Evolutionary conservation across 192 early-diverging fungal species (phyloP), one percentile per base, ranked within the genome.

Genomic region (Coemansia sp.): DNA sequence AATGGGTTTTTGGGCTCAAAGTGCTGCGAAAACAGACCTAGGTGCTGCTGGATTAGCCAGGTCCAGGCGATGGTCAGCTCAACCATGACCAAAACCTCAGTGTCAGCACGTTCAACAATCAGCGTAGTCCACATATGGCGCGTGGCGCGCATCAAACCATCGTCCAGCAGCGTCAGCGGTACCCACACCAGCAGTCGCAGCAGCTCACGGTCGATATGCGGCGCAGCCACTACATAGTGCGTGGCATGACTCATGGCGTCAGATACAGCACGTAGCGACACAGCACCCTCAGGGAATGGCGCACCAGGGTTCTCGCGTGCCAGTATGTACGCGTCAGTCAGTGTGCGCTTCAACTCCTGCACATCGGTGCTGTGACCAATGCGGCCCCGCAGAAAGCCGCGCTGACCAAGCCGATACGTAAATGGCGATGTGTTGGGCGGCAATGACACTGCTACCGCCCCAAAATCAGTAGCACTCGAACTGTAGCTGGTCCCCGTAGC

Each of bases 71-170:
- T 73, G 5, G 91, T 81, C 58, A 99, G 85, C 58, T 97, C 89
- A 8, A 86, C 84, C 87, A 99, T 89, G 47, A 97, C 83, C 23
- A 89, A 79, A 3, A 87, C 84, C 59, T 90, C 90, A 14, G 89
- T 68, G 2, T 85, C 86, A 19, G 91, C 84, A 38, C 88, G 86
- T 51, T 92, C 86, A 12, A 88, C 87, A 50, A 97, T 86, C 39
- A 99, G 74, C 87, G 88, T 92, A 41, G 86, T 93, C 95, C 94
- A 99, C n/a, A 92, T 87, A 5, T 89, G 84, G 1, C 88, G 84
- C n/a, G 89, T 88, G 37, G 92, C 86, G 58, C 92, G 89, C 84
- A 99, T 83, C 35, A 89, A 84, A 41, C 87, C 83, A 12, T 88
- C 84, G 27, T 87, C 87, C 57, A 96, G 98, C 55, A 93, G 50